Percentiles rank a stretch among this genome's conserved stretches.
Conservation (phyloP, 495 filamentous ascomycete species). For the Xylaria curta region DNA sequence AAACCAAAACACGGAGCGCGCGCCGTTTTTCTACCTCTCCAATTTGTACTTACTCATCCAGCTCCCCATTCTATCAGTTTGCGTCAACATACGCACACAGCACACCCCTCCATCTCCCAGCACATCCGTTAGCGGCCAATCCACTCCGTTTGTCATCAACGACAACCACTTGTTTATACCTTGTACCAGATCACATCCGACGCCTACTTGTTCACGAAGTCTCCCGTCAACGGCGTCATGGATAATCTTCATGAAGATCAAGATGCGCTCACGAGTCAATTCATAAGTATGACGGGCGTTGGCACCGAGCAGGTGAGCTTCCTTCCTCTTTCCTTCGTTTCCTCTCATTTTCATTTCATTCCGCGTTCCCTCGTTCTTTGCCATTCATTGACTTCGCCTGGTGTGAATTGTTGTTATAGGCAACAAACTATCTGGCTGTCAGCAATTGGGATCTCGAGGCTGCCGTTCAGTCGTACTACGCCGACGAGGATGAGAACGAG, state of each 20-base stretch:
- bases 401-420: conserved; percentile 53
- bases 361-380: neutral
- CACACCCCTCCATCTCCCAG: neutral
- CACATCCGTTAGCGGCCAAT: neutral
- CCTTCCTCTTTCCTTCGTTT: neutral
- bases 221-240: conserved; percentile 46
- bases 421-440: conserved; percentile 70
- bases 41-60: neutral
- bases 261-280: conserved; percentile 73
- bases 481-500: conserved; percentile 70
- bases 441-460: conserved; percentile 72
- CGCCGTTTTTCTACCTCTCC: neutral
- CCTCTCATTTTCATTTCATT: neutral
- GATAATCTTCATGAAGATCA: conserved; percentile 57
- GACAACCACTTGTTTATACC: neutral
- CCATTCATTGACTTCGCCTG: neutral
- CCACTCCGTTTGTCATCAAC: neutral
- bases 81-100: neutral
- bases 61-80: neutral
- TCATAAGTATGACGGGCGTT: conserved; percentile 74
- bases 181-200: neutral
- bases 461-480: conserved; percentile 73
- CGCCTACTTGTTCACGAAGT: neutral
- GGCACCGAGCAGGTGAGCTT: conserved; percentile 66
- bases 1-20: neutral